phyloP scores from a whole-genome alignment of 2,329 filamentous ascomycete species.

The Sporothrix pallida region DNA sequence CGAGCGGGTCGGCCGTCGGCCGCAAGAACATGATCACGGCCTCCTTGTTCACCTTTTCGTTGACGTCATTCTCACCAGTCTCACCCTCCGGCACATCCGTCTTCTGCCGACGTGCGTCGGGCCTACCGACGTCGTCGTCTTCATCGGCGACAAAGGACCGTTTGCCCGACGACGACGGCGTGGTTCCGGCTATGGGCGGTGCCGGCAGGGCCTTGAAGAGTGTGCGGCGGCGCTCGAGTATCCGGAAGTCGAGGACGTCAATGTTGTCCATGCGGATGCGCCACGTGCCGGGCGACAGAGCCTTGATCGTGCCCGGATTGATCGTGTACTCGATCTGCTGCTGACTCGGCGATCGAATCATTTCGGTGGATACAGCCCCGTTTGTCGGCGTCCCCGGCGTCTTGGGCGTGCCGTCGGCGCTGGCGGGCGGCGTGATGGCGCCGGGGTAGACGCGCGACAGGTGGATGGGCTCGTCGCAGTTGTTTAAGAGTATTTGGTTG shows the following conservation, averaged over 20 bases:
- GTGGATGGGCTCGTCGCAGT: conserved; percentile 59
- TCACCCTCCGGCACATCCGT: conserved; percentile 34
- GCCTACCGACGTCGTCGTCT: conserved; percentile 46
- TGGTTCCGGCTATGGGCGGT: conserved; percentile 36
- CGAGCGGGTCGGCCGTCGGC: conserved; percentile 56
- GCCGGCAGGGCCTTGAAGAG: conserved; percentile 43
- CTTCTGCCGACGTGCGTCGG: conserved; percentile 46
- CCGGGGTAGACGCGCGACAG: conserved; percentile 53
- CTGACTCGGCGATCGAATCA: neutral
- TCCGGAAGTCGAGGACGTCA: conserved; percentile 63
- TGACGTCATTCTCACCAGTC: conserved; percentile 41
- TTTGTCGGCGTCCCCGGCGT: conserved; percentile 25
- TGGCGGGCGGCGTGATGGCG: conserved; percentile 45
- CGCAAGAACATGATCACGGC: conserved; percentile 63
- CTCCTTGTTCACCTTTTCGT: conserved; percentile 47
- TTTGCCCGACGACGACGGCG: conserved; percentile 57
- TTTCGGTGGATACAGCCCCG: neutral
- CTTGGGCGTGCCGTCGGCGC: conserved; percentile 34
- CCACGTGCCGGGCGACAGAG: conserved; percentile 62
- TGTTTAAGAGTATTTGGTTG: conserved; percentile 62
- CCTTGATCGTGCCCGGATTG: conserved; percentile 52
- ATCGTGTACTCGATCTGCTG: conserved; percentile 44
- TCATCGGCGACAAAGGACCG: conserved; percentile 55
- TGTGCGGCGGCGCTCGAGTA: conserved; percentile 55
- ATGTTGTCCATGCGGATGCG: conserved; percentile 57